Evolutionary conservation across 371 early-diverging fungal genomes (phyloP), one percentile per base, ranked within the genome.

Genomic region (Synchytrium microbalum): DNA sequence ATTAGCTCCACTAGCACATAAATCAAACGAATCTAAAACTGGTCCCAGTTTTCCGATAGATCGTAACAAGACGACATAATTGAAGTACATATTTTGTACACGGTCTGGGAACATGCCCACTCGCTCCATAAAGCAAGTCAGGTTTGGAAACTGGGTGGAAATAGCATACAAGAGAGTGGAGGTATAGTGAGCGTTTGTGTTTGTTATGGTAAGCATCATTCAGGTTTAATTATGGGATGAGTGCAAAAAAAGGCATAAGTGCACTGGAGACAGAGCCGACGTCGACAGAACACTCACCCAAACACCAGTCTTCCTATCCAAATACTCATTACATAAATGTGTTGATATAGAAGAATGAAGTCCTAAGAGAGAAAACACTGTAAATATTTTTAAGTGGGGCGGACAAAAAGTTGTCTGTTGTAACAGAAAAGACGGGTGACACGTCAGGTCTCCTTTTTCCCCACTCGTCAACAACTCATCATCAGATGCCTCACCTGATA

Each of bases 271-370:
- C n/a, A 66, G 53, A 27, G 59, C 30, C 66, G 25, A 32, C 46
- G 61, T 38, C 32, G 28, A 26, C 23, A 32, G 5, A 29, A n/a
- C 23, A 62, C 72, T 67, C 84, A 89, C 89, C 97, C 97, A 98
- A 70, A 79, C 74, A 19, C 91, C 89, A 1, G 92, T 89, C 0
- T 85, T 86, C 60, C 84, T 77, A 69, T 97, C 84, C 67, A 92
- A 86, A 78, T 86, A 90, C 71, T 96, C 88, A 59, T 91, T 83
- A 70, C 96, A 96, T 52, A 98, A 91, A 73, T 98, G 98, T 25
- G 92, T 90, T 0, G 97, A 96, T n/a, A 96, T 95, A 25, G 97
- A 96, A 0, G 96, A 81, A 69, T 98, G 99, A 24, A 98, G 81
- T 0, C 92, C 86, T 84, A 61, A 30, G n/a, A 52, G 54, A 38